A percentile compares a stretch with the other conserved stretches of the same genome.
phyloP scores from a whole-genome alignment of 257 asterid genomes.

The Leonotis leonurus region DNA sequence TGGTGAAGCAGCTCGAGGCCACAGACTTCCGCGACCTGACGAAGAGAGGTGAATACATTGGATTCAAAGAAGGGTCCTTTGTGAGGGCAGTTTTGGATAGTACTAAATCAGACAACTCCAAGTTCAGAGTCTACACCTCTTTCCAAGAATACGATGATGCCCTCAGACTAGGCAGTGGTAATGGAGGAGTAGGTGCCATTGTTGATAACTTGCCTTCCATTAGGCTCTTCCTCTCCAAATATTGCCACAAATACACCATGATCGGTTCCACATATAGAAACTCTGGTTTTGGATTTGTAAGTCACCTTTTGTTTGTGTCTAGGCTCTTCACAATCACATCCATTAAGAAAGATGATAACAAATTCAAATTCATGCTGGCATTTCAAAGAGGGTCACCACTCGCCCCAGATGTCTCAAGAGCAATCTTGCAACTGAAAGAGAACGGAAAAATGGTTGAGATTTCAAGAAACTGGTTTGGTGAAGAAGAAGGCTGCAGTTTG shows the following conservation, averaged over 20 bases:
- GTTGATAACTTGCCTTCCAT: slow-evolving; percentile 49
- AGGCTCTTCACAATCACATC: background rate
- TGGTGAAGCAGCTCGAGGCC: slow-evolving; percentile 45
- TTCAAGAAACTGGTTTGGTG: background rate
- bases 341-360: background rate
- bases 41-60: slow-evolving; percentile 29
- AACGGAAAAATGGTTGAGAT: background rate
- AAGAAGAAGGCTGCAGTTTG: background rate
- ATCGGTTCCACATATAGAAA: slow-evolving; percentile 28
- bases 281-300: slow-evolving; percentile 52
- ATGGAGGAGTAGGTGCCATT: slow-evolving; percentile 47
- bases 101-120: slow-evolving; percentile 13
- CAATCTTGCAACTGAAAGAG: background rate
- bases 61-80: slow-evolving; percentile 38
- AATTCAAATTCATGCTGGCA: background rate
- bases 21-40: slow-evolving; percentile 15
- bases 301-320: background rate
- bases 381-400: background rate
- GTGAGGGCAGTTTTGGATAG: slow-evolving; percentile 22
- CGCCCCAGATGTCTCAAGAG: background rate
- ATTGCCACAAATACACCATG: slow-evolving; percentile 37
- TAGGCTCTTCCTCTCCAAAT: slow-evolving; percentile 31
- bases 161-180: slow-evolving; percentile 34
- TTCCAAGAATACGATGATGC: slow-evolving; percentile 35
- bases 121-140: slow-evolving; percentile 22